Evolutionary conservation across 2,329 filamentous ascomycete genomes (phyloP).

Genomic region (Aspergillus quadricinctus): DNA sequence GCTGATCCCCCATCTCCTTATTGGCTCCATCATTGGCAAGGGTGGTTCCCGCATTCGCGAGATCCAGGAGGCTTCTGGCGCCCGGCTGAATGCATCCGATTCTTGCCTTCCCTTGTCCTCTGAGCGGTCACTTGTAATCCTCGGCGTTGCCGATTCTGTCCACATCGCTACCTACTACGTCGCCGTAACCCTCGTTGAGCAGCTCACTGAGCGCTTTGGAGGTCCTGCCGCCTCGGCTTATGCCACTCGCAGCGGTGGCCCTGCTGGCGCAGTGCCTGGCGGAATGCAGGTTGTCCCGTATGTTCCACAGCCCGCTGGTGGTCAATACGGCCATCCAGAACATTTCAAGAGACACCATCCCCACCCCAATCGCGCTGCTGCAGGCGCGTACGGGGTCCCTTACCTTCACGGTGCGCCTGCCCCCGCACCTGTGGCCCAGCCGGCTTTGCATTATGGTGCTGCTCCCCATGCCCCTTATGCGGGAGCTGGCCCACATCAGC

Average conservation of each 20-base stretch:
- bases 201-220: slow-evolving; percentile 93
- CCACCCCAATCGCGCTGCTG: slow-evolving; percentile 69
- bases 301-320: slow-evolving; percentile 84
- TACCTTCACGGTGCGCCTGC: slow-evolving; percentile 66
- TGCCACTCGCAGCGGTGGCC: slow-evolving; percentile 87
- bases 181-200: slow-evolving; percentile 94
- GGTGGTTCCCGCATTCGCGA: slow-evolving; percentile 92
- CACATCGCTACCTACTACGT: slow-evolving; percentile 99
- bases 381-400: slow-evolving; percentile 64
- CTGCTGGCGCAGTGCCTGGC: slow-evolving; percentile 87
- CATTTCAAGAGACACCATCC: slow-evolving; percentile 73
- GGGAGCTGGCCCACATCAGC: slow-evolving; percentile 73
- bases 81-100: slow-evolving; percentile 93
- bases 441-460: slow-evolving; percentile 73
- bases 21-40: slow-evolving; percentile 98
- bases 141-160: slow-evolving; percentile 95
- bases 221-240: slow-evolving; percentile 97
- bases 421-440: slow-evolving; percentile 52
- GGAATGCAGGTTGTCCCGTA: slow-evolving; percentile 99
- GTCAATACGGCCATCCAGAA: slow-evolving; percentile 87
- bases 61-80: slow-evolving; percentile 96
- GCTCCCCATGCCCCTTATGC: slow-evolving; percentile 73
- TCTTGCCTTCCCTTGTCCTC: slow-evolving; percentile 90
- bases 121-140: slow-evolving; percentile 94
- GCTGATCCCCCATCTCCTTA: slow-evolving; percentile 92